Percentiles rank a stretch among this genome's conserved stretches.
phyloP scores from a whole-genome alignment of 2,329 filamentous ascomycete genomes.

The Fusarium pilosicola region DNA sequence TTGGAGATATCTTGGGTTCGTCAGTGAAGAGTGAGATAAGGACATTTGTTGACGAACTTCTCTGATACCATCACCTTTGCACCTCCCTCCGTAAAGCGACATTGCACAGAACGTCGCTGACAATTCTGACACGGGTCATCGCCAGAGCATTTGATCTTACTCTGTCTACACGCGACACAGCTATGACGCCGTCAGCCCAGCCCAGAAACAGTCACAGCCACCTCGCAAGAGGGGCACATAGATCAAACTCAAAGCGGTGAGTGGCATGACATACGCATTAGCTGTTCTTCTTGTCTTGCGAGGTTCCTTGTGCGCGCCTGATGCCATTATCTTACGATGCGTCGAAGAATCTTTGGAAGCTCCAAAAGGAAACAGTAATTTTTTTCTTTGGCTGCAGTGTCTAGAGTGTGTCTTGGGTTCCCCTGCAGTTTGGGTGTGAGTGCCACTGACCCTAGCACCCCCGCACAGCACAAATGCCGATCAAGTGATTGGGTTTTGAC shows the following conservation, averaged over 20 bases:
- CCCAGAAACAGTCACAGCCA: background rate
- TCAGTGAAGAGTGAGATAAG: background rate
- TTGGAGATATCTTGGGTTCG: slow-evolving; percentile 36
- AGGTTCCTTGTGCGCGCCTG: slow-evolving; percentile 16
- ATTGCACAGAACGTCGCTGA: slow-evolving; percentile 44
- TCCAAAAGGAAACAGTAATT: background rate
- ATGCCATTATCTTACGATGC: slow-evolving; percentile 25
- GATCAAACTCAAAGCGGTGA: background rate
- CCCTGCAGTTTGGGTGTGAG: slow-evolving; percentile 5
- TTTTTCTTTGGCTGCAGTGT: slow-evolving; percentile 5
- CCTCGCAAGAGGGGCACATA: background rate
- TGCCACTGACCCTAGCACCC: background rate
- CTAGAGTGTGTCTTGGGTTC: background rate
- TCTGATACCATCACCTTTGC: slow-evolving; percentile 47
- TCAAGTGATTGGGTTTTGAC: slow-evolving; percentile 4
- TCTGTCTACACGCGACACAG: slow-evolving; percentile 47
- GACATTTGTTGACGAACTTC: slow-evolving; percentile 36
- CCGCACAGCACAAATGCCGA: slow-evolving; percentile 14
- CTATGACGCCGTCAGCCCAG: slow-evolving; percentile 28
- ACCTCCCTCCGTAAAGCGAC: slow-evolving; percentile 46
- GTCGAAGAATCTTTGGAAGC: background rate
- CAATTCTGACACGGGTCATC: slow-evolving; percentile 48
- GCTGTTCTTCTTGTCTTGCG: slow-evolving; percentile 42
- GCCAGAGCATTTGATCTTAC: slow-evolving; percentile 51
- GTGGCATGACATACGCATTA: slow-evolving; percentile 38